phyloP scores from a whole-genome alignment of 2,329 filamentous ascomycete genomes.

The Colletotrichum orbiculare region DNA sequence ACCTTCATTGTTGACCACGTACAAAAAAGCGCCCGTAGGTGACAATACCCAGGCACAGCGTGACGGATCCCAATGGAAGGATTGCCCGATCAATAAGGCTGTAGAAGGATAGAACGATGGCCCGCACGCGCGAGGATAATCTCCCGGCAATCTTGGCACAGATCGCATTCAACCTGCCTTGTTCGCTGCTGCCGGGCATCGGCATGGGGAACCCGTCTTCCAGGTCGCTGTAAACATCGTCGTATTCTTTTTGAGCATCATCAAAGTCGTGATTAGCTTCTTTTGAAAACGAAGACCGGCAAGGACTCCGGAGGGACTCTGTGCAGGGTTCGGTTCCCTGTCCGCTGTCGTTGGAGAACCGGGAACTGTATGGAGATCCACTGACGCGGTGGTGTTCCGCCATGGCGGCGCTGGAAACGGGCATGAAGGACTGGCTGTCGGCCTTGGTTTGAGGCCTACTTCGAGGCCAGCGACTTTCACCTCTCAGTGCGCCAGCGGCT shows the following conservation, averaged over 20 bases:
- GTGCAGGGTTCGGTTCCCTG: conserved; percentile 79
- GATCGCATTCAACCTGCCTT: conserved; percentile 52
- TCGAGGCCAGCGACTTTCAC: neutral
- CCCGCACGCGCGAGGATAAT: conserved; percentile 67
- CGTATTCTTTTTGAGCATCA: conserved; percentile 55
- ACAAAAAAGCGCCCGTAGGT: conserved; percentile 88
- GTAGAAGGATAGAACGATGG: conserved; percentile 69
- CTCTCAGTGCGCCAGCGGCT: conserved; percentile 56
- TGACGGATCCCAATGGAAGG: conserved; percentile 80
- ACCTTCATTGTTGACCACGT: conserved; percentile 52
- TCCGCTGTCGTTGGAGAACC: conserved; percentile 77
- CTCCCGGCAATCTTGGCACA: conserved; percentile 63
- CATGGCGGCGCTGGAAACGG: conserved; percentile 67
- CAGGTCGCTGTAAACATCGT: conserved; percentile 58
- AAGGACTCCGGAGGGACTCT: conserved; percentile 73
- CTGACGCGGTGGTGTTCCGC: conserved; percentile 59
- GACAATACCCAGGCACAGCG: conserved; percentile 77
- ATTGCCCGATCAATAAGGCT: conserved; percentile 80
- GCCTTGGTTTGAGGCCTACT: conserved; percentile 39
- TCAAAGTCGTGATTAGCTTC: conserved; percentile 45
- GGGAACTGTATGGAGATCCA: conserved; percentile 48
- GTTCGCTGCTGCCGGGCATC: conserved; percentile 48
- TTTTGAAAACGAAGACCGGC: conserved; percentile 68
- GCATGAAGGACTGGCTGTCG: conserved; percentile 71
- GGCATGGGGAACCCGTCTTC: conserved; percentile 52